Percentiles rank a stretch among this genome's conserved stretches.
These are phyloP conservation scores for Penicillium polonicum DNA, from an alignment of 2,329 filamentous ascomycete species.

Conservation along the genomic window DNA sequence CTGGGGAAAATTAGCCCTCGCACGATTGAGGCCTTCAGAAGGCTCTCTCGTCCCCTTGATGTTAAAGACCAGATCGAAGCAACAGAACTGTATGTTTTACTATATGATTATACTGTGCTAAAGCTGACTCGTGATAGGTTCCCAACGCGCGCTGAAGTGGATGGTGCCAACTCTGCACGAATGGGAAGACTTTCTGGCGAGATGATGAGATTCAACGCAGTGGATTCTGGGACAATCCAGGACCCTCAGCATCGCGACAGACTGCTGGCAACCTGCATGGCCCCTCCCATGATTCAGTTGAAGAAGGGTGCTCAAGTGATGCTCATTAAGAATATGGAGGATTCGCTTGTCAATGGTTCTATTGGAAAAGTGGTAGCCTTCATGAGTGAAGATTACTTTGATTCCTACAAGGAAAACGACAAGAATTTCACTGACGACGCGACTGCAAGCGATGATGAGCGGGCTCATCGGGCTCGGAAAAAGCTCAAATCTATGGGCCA, in stretches of 20 bases:
- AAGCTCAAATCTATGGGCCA: conserved; percentile 57
- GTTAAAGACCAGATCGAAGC: conserved; percentile 75
- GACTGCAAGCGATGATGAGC: conserved; percentile 46
- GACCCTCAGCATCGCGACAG: conserved; percentile 71
- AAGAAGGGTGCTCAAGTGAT: conserved; percentile 96
- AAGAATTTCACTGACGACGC: conserved; percentile 54
- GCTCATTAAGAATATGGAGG: conserved; percentile 99
- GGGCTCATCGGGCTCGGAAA: conserved; percentile 48
- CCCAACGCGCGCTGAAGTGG: conserved; percentile 85
- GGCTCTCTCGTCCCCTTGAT: conserved; percentile 66
- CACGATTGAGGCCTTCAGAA: conserved; percentile 74
- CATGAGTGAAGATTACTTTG: conserved; percentile 67
- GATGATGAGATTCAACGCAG: conserved; percentile 66
- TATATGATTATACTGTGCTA: background rate
- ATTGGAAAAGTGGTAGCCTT: conserved; percentile 82
- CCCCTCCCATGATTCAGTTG: conserved; percentile 72
- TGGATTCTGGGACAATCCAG: conserved; percentile 67
- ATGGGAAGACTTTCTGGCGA: conserved; percentile 71
- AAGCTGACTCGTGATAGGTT: conserved; percentile 55
- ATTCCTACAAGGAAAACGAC: conserved; percentile 58
- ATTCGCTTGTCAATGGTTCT: conserved; percentile 89
- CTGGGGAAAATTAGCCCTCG: conserved; percentile 75
- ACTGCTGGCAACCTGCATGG: conserved; percentile 87
- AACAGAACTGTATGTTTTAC: conserved; percentile 68
- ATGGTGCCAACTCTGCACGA: conserved; percentile 74